Percentiles rank a stretch among this genome's conserved stretches.
phyloP scores from a whole-genome alignment of 306 rosid genomes.

The Heteromeles arbutifolia region DNA sequence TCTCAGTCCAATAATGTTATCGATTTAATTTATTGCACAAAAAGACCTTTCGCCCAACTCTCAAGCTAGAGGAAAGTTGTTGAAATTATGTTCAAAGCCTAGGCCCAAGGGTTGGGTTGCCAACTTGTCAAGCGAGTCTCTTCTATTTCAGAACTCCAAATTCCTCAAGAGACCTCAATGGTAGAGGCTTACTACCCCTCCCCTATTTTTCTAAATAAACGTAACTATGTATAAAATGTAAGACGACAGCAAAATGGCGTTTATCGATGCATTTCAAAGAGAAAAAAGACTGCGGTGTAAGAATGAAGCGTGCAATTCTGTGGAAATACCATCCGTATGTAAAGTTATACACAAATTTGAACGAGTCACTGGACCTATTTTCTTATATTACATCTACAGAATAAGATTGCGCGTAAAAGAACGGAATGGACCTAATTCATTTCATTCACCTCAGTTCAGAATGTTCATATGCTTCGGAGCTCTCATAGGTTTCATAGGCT shows the following conservation, averaged over 20 bases:
- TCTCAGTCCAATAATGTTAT: background rate
- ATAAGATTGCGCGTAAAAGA: background rate
- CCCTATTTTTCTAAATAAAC: background rate
- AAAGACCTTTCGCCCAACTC: too few species aligned
- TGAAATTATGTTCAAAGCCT: background rate
- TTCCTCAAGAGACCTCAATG: background rate
- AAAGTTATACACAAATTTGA: background rate
- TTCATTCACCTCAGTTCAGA: conserved; percentile 49
- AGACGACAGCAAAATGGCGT: background rate
- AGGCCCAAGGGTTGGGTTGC: background rate
- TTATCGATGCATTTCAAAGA: background rate
- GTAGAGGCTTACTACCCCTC: background rate
- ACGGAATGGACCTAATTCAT: background rate
- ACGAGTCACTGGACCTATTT: background rate
- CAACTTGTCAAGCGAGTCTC: background rate
- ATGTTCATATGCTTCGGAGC: conserved; percentile 31
- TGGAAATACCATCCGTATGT: background rate
- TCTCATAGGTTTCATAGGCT: conserved; percentile 15
- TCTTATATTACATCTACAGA: background rate
- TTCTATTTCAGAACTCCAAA: background rate
- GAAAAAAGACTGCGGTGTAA: background rate
- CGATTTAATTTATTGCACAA: too few species aligned
- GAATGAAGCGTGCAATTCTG: background rate
- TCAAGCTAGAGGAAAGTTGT: too few species aligned
- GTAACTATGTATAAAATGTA: background rate